Evolutionary conservation across 192 early-diverging fungal genomes (phyloP).

Genomic region (Dimargaris verticillata): DNA sequence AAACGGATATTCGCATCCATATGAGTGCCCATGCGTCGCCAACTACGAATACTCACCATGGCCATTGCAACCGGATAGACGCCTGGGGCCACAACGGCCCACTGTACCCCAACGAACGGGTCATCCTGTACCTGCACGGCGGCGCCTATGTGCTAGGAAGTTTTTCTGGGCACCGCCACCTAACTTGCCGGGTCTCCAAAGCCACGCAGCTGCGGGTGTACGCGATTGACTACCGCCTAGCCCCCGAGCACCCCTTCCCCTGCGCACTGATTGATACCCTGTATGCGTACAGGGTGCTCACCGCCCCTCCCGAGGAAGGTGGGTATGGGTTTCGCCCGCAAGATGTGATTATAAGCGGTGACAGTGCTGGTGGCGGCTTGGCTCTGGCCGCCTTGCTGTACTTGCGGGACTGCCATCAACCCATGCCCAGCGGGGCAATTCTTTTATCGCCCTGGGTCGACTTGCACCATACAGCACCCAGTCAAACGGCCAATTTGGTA

Average conservation of each 20-base stretch:
- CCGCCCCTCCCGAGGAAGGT: constrained; percentile 12
- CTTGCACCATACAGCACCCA: constrained; percentile 11
- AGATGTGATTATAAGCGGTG: constrained; percentile 22
- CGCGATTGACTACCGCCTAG: constrained; percentile 61
- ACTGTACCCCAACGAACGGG: constrained; percentile 21
- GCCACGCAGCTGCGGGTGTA: constrained; percentile 16
- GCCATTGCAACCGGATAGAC: no score
- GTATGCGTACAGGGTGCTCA: constrained; percentile 50
- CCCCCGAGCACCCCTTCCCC: constrained; percentile 68
- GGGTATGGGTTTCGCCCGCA: constrained; percentile 18
- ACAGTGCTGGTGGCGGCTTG: constrained; percentile 26
- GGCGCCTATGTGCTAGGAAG: constrained; percentile 41
- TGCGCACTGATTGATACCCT: constrained; percentile 66
- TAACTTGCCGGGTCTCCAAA: constrained; percentile 30
- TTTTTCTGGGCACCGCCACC: constrained; percentile 18
- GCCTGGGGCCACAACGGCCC: constrained; percentile 4
- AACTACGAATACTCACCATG: no score
- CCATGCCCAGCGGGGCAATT: constrained; percentile 13
- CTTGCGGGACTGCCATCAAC: background rate
- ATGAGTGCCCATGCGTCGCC: background rate
- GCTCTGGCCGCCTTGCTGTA: constrained; percentile 22
- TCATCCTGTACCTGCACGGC: constrained; percentile 60
- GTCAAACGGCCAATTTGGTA: constrained; percentile 12
- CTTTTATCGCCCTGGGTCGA: constrained; percentile 22
- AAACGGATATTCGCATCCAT: no score